A percentile compares a stretch with the other conserved stretches of the same genome.
Conservation (phyloP, 495 filamentous ascomycete genomes). For the Penicillium paxilli region DNA sequence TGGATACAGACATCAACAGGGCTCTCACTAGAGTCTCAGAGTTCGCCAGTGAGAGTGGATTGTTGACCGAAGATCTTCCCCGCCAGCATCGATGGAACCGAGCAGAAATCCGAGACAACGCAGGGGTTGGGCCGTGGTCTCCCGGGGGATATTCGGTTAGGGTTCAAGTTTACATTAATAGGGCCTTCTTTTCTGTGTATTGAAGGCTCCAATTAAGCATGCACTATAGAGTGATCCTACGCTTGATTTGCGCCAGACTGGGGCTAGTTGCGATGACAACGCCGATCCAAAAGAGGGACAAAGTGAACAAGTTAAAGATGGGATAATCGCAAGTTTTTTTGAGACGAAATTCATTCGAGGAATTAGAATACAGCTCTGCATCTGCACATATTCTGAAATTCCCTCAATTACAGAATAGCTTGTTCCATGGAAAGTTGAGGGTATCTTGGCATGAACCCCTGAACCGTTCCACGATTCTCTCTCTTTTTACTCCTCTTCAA, state of each 20-base stretch:
- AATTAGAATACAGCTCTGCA: too few relatives aligned
- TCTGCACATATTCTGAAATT: too few relatives aligned
- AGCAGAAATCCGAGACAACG: neutral
- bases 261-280: too few relatives aligned
- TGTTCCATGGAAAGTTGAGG: neutral
- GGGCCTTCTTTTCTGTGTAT: neutral
- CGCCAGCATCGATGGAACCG: neutral
- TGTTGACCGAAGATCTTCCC: neutral
- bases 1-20: neutral
- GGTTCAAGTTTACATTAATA: neutral
- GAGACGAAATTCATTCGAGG: too few relatives aligned
- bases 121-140: neutral
- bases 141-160: neutral
- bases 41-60: neutral
- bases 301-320: too few relatives aligned
- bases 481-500: too few relatives aligned
- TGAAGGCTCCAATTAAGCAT: neutral
- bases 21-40: neutral
- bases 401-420: neutral
- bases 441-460: neutral
- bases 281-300: too few relatives aligned
- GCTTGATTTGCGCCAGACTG: too few relatives aligned
- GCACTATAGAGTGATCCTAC: neutral
- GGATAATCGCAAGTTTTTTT: too few relatives aligned
- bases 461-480: neutral